These are phyloP conservation scores for Aspergillus aculeatinus DNA, from an alignment of 2,329 filamentous ascomycete genomes.

Conservation along the genomic window DNA sequence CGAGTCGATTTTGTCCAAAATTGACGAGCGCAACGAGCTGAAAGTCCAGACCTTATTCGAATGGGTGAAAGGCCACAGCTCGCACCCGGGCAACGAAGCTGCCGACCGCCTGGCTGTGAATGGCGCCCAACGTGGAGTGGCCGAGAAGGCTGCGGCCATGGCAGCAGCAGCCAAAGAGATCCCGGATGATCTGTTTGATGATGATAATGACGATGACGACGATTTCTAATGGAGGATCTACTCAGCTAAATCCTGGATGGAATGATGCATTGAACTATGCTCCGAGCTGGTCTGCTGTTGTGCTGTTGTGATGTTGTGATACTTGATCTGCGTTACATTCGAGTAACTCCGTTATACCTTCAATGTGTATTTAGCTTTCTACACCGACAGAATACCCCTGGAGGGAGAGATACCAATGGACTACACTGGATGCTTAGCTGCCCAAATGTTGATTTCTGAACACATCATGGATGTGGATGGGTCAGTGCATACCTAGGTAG, in stretches of 20 bases:
- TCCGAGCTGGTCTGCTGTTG: background rate
- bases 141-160: conserved; percentile 29
- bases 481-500: no score
- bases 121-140: conserved; percentile 53
- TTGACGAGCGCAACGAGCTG: conserved; percentile 65
- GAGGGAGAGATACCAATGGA: background rate
- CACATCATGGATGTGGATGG: no score
- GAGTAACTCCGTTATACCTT: background rate
- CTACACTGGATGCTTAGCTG: background rate
- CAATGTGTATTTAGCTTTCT: background rate
- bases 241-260: background rate
- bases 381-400: background rate
- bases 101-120: conserved; percentile 76
- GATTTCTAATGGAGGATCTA: background rate
- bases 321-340: background rate
- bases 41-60: conserved; percentile 68
- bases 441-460: background rate
- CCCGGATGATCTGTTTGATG: conserved; percentile 29
- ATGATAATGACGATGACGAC: conserved; percentile 15
- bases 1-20: conserved; percentile 66
- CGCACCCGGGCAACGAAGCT: conserved; percentile 70
- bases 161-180: conserved; percentile 24
- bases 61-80: conserved; percentile 87
- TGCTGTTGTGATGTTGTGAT: background rate
- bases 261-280: background rate